Base-by-base conservation (phyloP, 2,329 filamentous ascomycete genomes). In the Talaromyces sp. region DNA sequence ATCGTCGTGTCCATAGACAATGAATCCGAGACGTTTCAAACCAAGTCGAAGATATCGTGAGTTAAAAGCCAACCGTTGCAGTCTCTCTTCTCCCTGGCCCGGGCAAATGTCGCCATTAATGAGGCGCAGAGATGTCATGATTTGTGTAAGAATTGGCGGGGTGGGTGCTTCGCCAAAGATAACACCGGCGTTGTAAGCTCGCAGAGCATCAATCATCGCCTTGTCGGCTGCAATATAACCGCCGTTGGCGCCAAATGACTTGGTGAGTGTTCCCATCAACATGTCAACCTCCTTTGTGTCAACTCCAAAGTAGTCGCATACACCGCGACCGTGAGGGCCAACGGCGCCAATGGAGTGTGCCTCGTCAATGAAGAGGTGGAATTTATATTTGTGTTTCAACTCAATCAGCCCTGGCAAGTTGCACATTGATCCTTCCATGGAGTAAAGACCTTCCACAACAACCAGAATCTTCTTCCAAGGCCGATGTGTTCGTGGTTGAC, bases 401-500 rank as follows among this genome's bases (percentile, higher is more conserved):
- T 83, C 85, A 63, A 99, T 80, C 58, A 99, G 82, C 65, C 91
- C 91, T 1, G 95, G 95, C n/a, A 99, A 85, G 75, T 99, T 95
- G 78, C 91, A 95, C 91, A 99, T 96, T 68, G 93, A 97, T 56
- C 95, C 95, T 80, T 99, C 95, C 95, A 99, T 99, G 0, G 93
- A 98, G 83, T 99, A 99, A 21, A 99, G 84, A 69, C 95, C 95
- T 76, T 99, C 95, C 40, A 99, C 91, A 40, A 93, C 93, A 50
- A 99, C 91, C 58, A 99, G 77, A 65, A 99, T 98, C 86, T 98
- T 99, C 84, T 96, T 97, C 95, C 95, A 99, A 1, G 95, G 95
- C 33, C 95, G 90, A 77, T 99, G 95, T n/a, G 93, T 99, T 68
- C 95, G 90, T 60, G 95, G 95, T 75, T 99, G 95, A 50, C 95